phyloP scores from a whole-genome alignment of 345 rosid species.

The Pugionium dolabratum region DNA sequence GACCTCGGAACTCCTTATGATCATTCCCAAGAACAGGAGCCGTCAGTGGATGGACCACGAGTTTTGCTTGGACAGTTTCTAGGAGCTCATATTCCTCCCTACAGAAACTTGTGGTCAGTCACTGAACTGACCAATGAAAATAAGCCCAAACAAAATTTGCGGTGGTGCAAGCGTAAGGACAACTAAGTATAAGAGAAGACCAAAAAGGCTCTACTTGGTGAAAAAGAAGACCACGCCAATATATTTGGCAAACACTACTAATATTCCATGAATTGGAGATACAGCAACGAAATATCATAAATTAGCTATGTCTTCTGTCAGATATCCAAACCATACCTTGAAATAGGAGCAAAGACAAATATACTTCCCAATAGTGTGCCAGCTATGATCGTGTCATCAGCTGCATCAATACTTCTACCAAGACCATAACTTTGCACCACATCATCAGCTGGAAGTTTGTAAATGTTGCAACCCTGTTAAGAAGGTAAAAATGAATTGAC shows the following conservation, averaged over 20 bases:
- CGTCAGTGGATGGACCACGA: constrained; percentile 80
- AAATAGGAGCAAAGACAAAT: constrained; percentile 72
- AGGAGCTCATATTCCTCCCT: constrained; percentile 90
- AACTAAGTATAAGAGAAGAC: background rate
- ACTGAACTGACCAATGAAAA: constrained; percentile 11
- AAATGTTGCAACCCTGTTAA: constrained; percentile 74
- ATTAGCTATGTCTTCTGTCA: constrained; percentile 17
- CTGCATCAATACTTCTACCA: constrained; percentile 50
- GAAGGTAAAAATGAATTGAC: constrained; percentile 21
- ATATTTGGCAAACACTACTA: constrained; percentile 5
- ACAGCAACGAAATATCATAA: too few relatives aligned
- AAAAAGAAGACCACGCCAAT: background rate
- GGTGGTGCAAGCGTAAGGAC: constrained; percentile 6
- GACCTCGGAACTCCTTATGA: constrained; percentile 85
- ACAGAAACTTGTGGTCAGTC: constrained; percentile 35
- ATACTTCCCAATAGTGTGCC: constrained; percentile 88
- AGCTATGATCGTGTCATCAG: constrained; percentile 70
- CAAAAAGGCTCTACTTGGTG: constrained; percentile 6
- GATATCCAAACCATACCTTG: constrained; percentile 58
- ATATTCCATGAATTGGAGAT: constrained; percentile 3
- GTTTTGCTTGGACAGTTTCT: constrained; percentile 90
- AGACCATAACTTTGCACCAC: constrained; percentile 52
- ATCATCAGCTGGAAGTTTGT: constrained; percentile 82
- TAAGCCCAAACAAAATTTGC: constrained; percentile 11
- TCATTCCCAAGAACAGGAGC: constrained; percentile 93